These are phyloP conservation scores for Diaporthe nobilis DNA, from an alignment of 2,329 filamentous ascomycete species.

Conservation along the genomic window DNA sequence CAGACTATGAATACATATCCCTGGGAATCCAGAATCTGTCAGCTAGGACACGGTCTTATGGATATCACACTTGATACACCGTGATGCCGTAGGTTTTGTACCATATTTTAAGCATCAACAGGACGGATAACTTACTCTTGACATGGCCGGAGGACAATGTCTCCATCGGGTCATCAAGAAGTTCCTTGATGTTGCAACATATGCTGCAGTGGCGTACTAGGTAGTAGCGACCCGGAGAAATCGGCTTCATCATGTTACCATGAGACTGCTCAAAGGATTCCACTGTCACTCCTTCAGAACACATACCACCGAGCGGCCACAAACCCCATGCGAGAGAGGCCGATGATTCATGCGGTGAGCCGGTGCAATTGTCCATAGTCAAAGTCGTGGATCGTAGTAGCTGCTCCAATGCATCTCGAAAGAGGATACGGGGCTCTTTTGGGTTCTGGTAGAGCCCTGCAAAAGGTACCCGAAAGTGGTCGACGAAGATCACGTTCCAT, in stretches of 20 bases:
- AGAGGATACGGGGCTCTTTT: neutral
- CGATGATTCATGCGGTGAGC: neutral
- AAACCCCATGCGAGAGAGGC: neutral
- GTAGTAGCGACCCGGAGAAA: neutral
- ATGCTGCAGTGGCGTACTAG: neutral
- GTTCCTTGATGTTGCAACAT: conserved; percentile 17
- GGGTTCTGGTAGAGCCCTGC: conserved; percentile 6
- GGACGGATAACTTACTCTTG: neutral
- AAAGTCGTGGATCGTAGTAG: neutral
- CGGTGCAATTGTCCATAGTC: neutral
- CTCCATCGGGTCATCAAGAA: neutral
- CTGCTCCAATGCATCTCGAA: neutral
- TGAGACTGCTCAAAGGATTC: neutral
- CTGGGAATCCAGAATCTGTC: neutral
- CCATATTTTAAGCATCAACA: no score
- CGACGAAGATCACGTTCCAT: conserved; percentile 14
- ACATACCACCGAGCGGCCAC: neutral
- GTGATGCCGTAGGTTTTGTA: neutral
- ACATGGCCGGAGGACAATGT: neutral
- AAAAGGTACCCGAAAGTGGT: conserved; percentile 8
- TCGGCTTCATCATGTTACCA: neutral
- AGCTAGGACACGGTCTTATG: no score
- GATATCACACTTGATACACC: neutral
- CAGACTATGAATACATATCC: neutral
- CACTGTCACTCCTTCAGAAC: neutral